phyloP scores from a whole-genome alignment of 2,329 filamentous ascomycete species.

The Leptographium wingfieldii region DNA sequence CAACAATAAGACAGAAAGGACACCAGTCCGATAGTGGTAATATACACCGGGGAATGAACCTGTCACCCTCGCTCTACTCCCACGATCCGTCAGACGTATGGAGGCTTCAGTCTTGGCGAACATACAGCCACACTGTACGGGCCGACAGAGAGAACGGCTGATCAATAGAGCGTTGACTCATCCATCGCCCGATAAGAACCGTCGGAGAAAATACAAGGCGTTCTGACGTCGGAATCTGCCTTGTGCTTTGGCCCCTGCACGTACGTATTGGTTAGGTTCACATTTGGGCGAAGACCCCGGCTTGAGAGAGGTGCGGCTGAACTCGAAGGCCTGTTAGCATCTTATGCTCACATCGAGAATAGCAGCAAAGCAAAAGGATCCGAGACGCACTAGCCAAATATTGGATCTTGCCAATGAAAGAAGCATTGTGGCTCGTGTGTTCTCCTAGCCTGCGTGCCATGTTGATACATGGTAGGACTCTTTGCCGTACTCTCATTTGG shows the following conservation, averaged over 20 bases:
- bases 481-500: neutral
- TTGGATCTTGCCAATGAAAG: neutral
- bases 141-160: neutral
- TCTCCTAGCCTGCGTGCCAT: neutral
- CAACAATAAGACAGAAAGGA: neutral
- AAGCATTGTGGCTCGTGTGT: neutral
- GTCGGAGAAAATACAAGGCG: neutral
- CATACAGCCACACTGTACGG: neutral
- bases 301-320: neutral
- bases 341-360: neutral
- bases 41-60: neutral
- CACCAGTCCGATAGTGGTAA: neutral
- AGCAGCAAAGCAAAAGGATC: neutral
- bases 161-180: neutral
- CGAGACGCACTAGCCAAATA: neutral
- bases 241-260: neutral
- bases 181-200: neutral
- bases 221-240: neutral
- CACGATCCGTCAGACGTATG: neutral
- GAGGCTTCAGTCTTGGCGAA: neutral
- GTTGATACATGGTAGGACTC: neutral
- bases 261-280: neutral
- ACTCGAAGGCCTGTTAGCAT: neutral
- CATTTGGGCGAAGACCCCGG: neutral
- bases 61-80: neutral